These are phyloP conservation scores for Diospyros kaki DNA, from an alignment of 148 eudicot species.

Conservation along the genomic window DNA sequence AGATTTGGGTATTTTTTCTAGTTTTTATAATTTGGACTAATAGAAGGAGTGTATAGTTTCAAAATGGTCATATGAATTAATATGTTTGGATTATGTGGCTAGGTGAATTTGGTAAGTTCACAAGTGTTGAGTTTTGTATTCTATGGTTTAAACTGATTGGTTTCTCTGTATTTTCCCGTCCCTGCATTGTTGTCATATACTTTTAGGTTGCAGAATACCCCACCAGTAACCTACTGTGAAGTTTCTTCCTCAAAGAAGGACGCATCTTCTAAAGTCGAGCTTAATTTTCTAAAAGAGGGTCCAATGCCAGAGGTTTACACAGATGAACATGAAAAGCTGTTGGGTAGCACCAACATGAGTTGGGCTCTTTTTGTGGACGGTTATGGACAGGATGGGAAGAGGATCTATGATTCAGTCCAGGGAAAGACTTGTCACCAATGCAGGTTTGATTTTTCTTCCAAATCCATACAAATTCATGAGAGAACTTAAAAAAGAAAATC, in stretches of 20 bases:
- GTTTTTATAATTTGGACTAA: neutral
- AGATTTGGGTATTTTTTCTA: neutral
- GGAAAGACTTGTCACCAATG: slow-evolving; percentile 98
- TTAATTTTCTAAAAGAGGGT: slow-evolving; percentile 44
- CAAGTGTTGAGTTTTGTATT: neutral
- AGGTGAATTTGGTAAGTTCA: too few relatives aligned
- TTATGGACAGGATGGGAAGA: slow-evolving; percentile 58
- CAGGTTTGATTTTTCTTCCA: slow-evolving; percentile 38
- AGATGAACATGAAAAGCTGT: slow-evolving; percentile 75
- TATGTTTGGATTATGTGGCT: too few relatives aligned
- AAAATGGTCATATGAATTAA: too few relatives aligned
- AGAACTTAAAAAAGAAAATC: neutral
- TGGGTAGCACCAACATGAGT: slow-evolving; percentile 63
- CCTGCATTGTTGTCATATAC: neutral
- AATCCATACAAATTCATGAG: neutral
- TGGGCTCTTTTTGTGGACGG: slow-evolving; percentile 92
- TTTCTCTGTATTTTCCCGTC: neutral
- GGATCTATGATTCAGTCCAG: slow-evolving; percentile 64
- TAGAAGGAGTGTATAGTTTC: neutral
- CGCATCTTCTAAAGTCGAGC: slow-evolving; percentile 16
- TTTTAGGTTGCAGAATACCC: slow-evolving; percentile 60
- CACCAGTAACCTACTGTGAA: slow-evolving; percentile 66
- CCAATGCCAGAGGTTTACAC: slow-evolving; percentile 73
- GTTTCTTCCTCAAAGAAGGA: slow-evolving; percentile 32
- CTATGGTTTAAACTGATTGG: neutral